These are phyloP conservation scores for Claviceps capensis DNA, from an alignment of 2,329 filamentous ascomycete genomes.

Conservation along the genomic window DNA sequence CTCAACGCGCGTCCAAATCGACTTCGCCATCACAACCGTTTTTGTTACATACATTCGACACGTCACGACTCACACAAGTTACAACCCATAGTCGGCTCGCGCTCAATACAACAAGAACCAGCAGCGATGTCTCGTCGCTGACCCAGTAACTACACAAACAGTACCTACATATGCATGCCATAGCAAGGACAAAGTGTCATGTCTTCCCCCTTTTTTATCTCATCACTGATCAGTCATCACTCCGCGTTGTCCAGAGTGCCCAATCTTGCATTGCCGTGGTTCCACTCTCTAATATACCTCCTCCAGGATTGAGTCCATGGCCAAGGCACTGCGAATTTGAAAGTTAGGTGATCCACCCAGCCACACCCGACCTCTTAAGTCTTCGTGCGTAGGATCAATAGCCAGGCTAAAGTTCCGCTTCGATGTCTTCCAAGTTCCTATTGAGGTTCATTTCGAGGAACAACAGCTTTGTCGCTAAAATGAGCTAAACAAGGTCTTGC, in stretches of 20 bases:
- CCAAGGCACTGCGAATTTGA: neutral
- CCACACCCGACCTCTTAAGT: neutral
- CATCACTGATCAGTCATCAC: constrained; percentile 6
- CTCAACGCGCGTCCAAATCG: neutral
- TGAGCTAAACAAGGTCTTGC: too few species aligned
- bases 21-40: neutral
- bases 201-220: neutral
- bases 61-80: neutral
- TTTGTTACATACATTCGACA: neutral
- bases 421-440: too few species aligned
- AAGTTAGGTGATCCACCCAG: neutral
- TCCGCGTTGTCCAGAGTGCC: constrained; percentile 6
- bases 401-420: constrained; percentile 20
- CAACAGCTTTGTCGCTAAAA: too few species aligned
- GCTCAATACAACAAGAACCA: neutral
- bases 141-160: neutral
- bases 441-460: too few species aligned
- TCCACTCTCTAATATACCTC: neutral
- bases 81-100: neutral
- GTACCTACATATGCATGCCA: too few species aligned
- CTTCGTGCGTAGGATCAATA: constrained; percentile 1
- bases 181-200: neutral
- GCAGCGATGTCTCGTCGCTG: neutral
- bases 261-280: neutral
- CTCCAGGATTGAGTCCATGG: neutral